A percentile compares a stretch with the other conserved stretches of the same genome.
phyloP scores from a whole-genome alignment of 2,329 filamentous ascomycete species.

The Paecilomyces niveus region DNA sequence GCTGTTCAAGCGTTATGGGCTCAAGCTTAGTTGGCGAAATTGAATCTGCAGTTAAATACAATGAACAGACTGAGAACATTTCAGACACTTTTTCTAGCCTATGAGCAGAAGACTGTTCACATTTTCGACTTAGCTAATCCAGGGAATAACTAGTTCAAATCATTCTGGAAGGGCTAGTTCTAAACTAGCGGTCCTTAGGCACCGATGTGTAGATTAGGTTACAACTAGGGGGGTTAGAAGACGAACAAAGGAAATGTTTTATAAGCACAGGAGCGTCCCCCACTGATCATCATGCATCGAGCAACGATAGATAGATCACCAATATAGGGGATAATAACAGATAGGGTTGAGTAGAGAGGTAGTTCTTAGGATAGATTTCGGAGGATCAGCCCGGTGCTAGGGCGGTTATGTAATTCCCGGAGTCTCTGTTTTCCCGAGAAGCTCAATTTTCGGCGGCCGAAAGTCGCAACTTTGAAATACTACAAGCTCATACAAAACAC shows the following conservation, averaged over 20 bases:
- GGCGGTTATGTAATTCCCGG: slow-evolving; percentile 7
- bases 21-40: background rate
- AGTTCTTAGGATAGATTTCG: too few relatives aligned
- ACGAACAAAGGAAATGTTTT: background rate
- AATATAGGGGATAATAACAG: too few relatives aligned
- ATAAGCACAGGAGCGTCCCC: background rate
- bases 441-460: slow-evolving; percentile 2
- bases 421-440: slow-evolving; percentile 3
- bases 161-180: background rate
- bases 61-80: background rate
- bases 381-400: background rate
- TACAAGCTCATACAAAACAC: background rate
- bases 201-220: background rate
- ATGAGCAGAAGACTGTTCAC: background rate
- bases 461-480: background rate
- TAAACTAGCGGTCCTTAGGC: background rate
- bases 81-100: background rate
- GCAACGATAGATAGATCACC: too few relatives aligned
- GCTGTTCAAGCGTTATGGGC: background rate
- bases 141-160: background rate
- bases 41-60: background rate
- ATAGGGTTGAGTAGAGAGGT: too few relatives aligned
- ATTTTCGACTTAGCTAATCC: background rate
- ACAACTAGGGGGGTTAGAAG: background rate
- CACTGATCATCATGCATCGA: too few relatives aligned